Conservation (phyloP, 768 basidiomycete genomes). For the Ramaria rubella region DNA sequence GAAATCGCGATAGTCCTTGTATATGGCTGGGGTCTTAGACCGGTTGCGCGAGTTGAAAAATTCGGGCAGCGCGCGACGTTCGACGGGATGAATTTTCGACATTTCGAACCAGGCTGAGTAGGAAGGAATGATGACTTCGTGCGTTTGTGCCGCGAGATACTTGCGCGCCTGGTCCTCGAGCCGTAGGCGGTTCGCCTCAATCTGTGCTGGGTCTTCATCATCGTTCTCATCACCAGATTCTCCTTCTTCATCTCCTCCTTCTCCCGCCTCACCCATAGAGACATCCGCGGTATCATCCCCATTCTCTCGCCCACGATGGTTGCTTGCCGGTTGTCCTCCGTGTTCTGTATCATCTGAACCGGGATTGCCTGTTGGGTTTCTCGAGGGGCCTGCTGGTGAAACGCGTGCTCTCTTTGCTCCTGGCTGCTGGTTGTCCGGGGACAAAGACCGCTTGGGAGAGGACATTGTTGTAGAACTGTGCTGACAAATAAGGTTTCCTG, state of each 20-base stretch:
- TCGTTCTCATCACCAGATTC: conserved; percentile 79
- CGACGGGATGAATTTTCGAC: conserved; percentile 86
- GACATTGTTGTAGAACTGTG: conserved; percentile 6
- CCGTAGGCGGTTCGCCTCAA: conserved; percentile 70
- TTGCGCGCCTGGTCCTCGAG: conserved; percentile 85
- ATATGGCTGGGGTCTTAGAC: conserved; percentile 92
- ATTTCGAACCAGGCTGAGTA: conserved; percentile 99
- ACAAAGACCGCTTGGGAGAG: conserved; percentile 10
- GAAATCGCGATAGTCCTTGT: conserved; percentile 99
- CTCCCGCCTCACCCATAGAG: conserved; percentile 63
- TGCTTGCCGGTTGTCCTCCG: neutral
- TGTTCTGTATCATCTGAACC: conserved; percentile 5
- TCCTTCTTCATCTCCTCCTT: conserved; percentile 57
- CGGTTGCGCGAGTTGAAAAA: conserved; percentile 96
- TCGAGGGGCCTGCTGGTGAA: neutral
- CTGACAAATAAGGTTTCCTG: neutral
- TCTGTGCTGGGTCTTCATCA: conserved; percentile 78
- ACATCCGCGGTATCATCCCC: conserved; percentile 62
- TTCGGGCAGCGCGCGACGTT: conserved; percentile 88
- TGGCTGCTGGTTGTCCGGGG: conserved; percentile 6
- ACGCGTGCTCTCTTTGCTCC: conserved; percentile 8
- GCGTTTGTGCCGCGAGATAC: conserved; percentile 95
- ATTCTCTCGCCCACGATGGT: conserved; percentile 18
- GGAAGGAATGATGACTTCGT: conserved; percentile 94
- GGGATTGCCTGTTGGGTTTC: neutral